Evolutionary conservation across 1,139 yeast species (phyloP).

Genomic region (Kodamaea sp.): DNA sequence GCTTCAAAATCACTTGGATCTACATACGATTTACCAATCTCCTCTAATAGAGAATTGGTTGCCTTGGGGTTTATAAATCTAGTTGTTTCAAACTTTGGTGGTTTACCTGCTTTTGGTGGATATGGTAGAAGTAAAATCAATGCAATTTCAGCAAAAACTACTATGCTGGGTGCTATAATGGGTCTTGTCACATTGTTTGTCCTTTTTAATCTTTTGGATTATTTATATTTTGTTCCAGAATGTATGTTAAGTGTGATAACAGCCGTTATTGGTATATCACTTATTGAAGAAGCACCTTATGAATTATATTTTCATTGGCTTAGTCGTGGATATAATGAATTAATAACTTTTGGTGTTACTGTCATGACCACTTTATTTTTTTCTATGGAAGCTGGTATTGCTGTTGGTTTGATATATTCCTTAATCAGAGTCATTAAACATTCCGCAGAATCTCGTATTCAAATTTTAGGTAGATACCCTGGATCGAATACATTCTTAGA

Average conservation of each 20-base stretch:
- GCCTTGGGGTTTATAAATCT: constrained; percentile 81
- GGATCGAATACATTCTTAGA: constrained; percentile 74
- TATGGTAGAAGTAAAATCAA: constrained; percentile 91
- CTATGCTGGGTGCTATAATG: constrained; percentile 78
- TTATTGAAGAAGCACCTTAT: constrained; percentile 83
- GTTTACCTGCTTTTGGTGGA: constrained; percentile 93
- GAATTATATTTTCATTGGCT: constrained; percentile 73
- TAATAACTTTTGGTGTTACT: constrained; percentile 70
- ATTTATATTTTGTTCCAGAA: constrained; percentile 70
- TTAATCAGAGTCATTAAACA: constrained; percentile 77
- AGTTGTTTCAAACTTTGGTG: constrained; percentile 65
- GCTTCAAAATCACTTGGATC: constrained; percentile 82
- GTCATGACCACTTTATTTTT: constrained; percentile 69
- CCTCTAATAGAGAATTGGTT: constrained; percentile 71
- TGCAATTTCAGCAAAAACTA: constrained; percentile 80
- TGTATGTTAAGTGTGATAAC: constrained; percentile 82
- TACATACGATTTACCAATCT: constrained; percentile 59
- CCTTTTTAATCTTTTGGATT: constrained; percentile 56
- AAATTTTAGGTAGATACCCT: constrained; percentile 79
- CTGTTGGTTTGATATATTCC: constrained; percentile 79
- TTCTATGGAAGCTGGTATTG: constrained; percentile 87
- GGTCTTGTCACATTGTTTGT: constrained; percentile 69
- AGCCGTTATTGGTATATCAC: constrained; percentile 70
- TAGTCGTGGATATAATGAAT: constrained; percentile 73
- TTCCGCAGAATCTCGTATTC: constrained; percentile 84